These are phyloP conservation scores for Chlorencoelia australis DNA, from an alignment of 2,329 filamentous ascomycete species.

Conservation along the genomic window DNA sequence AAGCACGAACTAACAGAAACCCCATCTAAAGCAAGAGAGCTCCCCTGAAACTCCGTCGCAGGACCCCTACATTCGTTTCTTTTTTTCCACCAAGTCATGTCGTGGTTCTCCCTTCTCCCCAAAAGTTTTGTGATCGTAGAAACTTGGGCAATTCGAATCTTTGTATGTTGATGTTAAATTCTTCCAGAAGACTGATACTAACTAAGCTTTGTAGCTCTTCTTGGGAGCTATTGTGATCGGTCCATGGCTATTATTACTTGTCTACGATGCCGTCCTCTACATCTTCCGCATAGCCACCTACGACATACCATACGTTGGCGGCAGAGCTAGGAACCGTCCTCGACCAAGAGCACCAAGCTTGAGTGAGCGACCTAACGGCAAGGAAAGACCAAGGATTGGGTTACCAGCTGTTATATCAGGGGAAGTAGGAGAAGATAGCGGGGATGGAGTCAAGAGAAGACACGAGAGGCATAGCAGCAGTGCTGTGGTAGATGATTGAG, in stretches of 20 bases:
- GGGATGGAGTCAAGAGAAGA: constrained; percentile 13
- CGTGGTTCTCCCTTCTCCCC: constrained; percentile 55
- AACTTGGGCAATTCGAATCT: constrained; percentile 50
- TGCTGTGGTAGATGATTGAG: constrained; percentile 12
- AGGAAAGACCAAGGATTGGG: constrained; percentile 24
- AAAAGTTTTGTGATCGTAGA: constrained; percentile 46
- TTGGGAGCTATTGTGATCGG: constrained; percentile 50
- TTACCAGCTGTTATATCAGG: constrained; percentile 1
- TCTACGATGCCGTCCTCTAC: constrained; percentile 56
- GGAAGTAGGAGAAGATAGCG: constrained; percentile 7
- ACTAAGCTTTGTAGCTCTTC: constrained; percentile 38
- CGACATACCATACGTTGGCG: constrained; percentile 49
- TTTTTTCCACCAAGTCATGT: too few relatives aligned
- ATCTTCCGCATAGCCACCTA: constrained; percentile 46
- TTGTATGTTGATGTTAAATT: constrained; percentile 25
- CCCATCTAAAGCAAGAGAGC: too few relatives aligned
- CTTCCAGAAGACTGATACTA: constrained; percentile 6
- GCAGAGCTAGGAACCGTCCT: constrained; percentile 47
- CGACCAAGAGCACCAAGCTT: constrained; percentile 53
- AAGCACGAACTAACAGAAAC: too few relatives aligned
- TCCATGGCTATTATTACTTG: constrained; percentile 50
- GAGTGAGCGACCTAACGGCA: constrained; percentile 44
- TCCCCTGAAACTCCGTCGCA: neutral
- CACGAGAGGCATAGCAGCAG: constrained; percentile 14
- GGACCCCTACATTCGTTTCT: neutral